Evolutionary conservation across 1,284 basidiomycete species (phyloP).

Genomic region (Anthracocystis setariae): DNA sequence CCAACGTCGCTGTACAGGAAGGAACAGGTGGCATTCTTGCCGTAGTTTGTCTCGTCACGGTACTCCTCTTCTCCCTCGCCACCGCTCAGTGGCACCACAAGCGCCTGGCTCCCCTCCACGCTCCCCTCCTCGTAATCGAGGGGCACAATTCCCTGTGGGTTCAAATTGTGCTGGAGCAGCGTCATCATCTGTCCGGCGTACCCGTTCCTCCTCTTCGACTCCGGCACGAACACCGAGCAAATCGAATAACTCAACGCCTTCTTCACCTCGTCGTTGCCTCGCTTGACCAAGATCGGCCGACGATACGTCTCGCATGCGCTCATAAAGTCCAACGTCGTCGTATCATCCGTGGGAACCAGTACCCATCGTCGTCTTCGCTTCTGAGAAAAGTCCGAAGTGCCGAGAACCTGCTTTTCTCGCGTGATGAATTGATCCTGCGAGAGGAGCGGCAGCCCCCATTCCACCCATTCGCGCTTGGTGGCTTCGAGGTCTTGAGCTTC

Average conservation of each 20-base stretch:
- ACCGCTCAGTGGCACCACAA: slow-evolving; percentile 3
- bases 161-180: slow-evolving; percentile 72
- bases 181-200: slow-evolving; percentile 73
- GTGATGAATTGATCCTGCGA: slow-evolving; percentile 31
- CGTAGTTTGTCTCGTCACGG: slow-evolving; percentile 60
- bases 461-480: slow-evolving; percentile 33
- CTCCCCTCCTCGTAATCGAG: not conserved
- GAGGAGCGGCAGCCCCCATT: slow-evolving; percentile 37
- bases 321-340: slow-evolving; percentile 28
- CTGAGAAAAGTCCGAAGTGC: slow-evolving; percentile 18
- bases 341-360: slow-evolving; percentile 28
- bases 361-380: slow-evolving; percentile 33
- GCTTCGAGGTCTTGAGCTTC: slow-evolving; percentile 32
- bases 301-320: slow-evolving; percentile 42
- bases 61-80: slow-evolving; percentile 11
- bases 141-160: slow-evolving; percentile 7
- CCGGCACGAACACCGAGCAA: slow-evolving; percentile 71
- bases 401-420: slow-evolving; percentile 24
- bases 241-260: slow-evolving; percentile 26
- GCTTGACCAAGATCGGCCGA: slow-evolving; percentile 24
- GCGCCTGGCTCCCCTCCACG: slow-evolving; percentile 5
- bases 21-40: slow-evolving; percentile 70
- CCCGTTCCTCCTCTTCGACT: slow-evolving; percentile 70
- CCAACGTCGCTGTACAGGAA: slow-evolving; percentile 77
- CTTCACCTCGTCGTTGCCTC: slow-evolving; percentile 11